A percentile compares a stretch with the other conserved stretches of the same genome.
phyloP scores from a whole-genome alignment of 2,329 filamentous ascomycete genomes.

The Elsinoe ampelina region DNA sequence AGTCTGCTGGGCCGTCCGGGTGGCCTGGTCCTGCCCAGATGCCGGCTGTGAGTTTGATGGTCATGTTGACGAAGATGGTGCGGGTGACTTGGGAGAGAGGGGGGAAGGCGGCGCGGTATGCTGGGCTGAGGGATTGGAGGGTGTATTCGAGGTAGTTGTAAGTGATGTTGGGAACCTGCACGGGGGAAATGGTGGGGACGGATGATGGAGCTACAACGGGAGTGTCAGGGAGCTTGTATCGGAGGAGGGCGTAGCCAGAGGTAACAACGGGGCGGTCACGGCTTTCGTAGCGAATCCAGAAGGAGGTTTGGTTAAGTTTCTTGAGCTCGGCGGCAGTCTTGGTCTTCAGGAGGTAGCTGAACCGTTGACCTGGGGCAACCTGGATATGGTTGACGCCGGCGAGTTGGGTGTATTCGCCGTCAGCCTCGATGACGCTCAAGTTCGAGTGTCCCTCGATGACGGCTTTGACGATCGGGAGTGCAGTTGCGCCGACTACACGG shows the following conservation, averaged over 20 bases:
- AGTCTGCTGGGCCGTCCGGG: not conserved
- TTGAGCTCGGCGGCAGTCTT: conserved; percentile 41
- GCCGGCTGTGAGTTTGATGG: not conserved
- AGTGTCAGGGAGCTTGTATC: conserved; percentile 29
- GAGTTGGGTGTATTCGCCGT: conserved; percentile 44
- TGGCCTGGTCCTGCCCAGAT: not conserved
- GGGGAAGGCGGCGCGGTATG: conserved; percentile 25
- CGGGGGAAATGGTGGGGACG: conserved; percentile 16
- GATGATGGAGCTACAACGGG: conserved; percentile 20
- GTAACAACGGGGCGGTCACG: conserved; percentile 40
- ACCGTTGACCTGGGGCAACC: conserved; percentile 51
- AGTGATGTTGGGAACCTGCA: conserved; percentile 22
- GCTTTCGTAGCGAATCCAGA: conserved; percentile 42
- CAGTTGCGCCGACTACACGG: conserved; percentile 49
- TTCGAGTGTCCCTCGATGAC: conserved; percentile 49
- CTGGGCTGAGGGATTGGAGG: conserved; percentile 25
- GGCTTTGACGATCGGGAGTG: conserved; percentile 45
- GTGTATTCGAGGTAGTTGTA: conserved; percentile 32
- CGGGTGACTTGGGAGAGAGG: conserved; percentile 27
- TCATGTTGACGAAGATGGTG: conserved; percentile 26
- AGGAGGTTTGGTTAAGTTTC: conserved; percentile 26
- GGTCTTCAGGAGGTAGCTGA: conserved; percentile 46
- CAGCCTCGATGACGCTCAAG: conserved; percentile 52
- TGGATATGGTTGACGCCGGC: conserved; percentile 43
- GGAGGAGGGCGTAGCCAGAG: conserved; percentile 42